phyloP scores from a whole-genome alignment of 192 early-diverging fungal genomes.

The Entomortierella parvispora region DNA sequence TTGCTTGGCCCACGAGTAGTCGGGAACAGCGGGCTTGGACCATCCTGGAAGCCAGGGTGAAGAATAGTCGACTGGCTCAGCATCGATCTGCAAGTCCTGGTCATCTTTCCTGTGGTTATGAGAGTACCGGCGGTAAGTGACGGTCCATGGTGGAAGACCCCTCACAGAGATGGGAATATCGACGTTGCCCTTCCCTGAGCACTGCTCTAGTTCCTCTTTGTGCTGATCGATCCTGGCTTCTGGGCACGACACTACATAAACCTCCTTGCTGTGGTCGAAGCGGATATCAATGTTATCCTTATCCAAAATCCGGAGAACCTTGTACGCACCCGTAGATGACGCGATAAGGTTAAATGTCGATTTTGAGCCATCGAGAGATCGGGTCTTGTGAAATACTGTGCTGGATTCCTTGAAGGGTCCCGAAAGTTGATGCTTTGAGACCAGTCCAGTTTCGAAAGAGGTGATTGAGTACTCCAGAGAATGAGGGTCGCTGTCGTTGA shows the following conservation, averaged over 20 bases:
- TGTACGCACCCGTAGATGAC: slow-evolving; percentile 22
- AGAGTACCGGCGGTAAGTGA: slow-evolving; percentile 22
- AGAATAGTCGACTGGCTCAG: slow-evolving; percentile 31
- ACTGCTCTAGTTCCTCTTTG: slow-evolving; percentile 25
- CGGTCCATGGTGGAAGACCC: slow-evolving; percentile 39
- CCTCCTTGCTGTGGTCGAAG: slow-evolving; percentile 32
- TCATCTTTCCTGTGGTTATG: neutral
- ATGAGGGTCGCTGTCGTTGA: slow-evolving; percentile 40
- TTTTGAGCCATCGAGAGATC: slow-evolving; percentile 16
- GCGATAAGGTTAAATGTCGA: slow-evolving; percentile 26
- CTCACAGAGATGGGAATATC: slow-evolving; percentile 31
- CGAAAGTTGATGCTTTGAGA: slow-evolving; percentile 6
- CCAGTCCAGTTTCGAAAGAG: slow-evolving; percentile 33
- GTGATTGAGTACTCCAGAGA: slow-evolving; percentile 40
- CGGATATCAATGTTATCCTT: slow-evolving; percentile 38
- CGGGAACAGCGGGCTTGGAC: slow-evolving; percentile 26
- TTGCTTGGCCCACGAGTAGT: slow-evolving; percentile 37
- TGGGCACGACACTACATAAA: slow-evolving; percentile 36
- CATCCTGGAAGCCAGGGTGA: slow-evolving; percentile 39
- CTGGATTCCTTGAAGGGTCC: slow-evolving; percentile 40
- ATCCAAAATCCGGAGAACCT: slow-evolving; percentile 20
- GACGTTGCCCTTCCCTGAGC: slow-evolving; percentile 41
- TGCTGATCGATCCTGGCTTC: slow-evolving; percentile 34
- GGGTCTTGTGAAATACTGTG: slow-evolving; percentile 17
- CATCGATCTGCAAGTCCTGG: slow-evolving; percentile 32